Conservation (phyloP, 352 stramenopile genomes). For the Globisporangium acanthophoron region DNA sequence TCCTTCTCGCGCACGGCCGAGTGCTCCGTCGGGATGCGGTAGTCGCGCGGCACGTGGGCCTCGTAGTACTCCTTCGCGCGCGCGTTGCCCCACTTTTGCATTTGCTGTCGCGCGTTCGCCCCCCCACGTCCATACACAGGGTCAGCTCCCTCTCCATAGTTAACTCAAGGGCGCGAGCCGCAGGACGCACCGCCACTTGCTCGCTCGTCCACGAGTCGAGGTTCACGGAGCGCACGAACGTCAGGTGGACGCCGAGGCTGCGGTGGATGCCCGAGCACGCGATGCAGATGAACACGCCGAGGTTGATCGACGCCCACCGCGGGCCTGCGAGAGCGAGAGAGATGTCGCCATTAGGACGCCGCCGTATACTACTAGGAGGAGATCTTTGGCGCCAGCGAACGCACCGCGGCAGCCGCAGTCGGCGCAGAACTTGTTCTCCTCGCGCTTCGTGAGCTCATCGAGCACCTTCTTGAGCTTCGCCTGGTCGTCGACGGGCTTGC, state of each 20-base stretch:
- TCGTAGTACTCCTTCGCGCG: conserved; percentile 90
- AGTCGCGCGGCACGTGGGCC: conserved; percentile 70
- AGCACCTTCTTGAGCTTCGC: conserved; percentile 86
- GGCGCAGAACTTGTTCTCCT: conserved; percentile 90
- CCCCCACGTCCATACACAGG: neutral
- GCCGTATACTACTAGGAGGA: too few relatives aligned
- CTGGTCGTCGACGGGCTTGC: conserved; percentile 62
- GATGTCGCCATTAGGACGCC: too few relatives aligned
- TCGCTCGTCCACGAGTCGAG: conserved; percentile 92
- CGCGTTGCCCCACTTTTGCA: conserved; percentile 90
- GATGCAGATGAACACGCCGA: conserved; percentile 95
- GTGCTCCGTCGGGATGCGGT: conserved; percentile 74
- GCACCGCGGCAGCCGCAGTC: conserved; percentile 80
- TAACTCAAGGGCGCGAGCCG: too few relatives aligned
- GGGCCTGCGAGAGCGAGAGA: conserved; percentile 29
- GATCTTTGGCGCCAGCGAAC: neutral
- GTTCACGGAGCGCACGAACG: conserved; percentile 90
- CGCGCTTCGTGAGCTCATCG: conserved; percentile 86
- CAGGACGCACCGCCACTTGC: conserved; percentile 60
- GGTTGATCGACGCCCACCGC: conserved; percentile 92
- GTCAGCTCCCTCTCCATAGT: too few relatives aligned
- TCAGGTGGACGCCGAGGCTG: conserved; percentile 91
- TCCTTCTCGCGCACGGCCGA: conserved; percentile 83
- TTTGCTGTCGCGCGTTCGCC: conserved; percentile 43
- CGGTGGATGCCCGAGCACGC: conserved; percentile 92